Evolutionary conservation across 108 stramenopile species (phyloP).

Genomic region (Nitzschia inconspicua): DNA sequence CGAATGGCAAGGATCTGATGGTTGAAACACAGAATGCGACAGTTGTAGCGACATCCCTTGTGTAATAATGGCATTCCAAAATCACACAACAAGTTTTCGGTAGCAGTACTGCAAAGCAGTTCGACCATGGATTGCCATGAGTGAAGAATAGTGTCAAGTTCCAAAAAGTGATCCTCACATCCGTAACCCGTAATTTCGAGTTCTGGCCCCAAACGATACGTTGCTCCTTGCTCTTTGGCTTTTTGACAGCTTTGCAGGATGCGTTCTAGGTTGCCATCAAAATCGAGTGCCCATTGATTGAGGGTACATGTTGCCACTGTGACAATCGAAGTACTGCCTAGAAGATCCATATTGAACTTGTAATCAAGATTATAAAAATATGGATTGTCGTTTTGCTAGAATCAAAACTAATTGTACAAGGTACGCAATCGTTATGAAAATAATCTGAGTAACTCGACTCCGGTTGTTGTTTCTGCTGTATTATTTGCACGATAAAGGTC

Average conservation of each 20-base stretch:
- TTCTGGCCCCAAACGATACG: conserved; percentile 96
- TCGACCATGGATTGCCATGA: conserved; percentile 85
- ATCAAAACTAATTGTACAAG: no score
- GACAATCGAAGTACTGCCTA: conserved; percentile 17
- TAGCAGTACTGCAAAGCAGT: conserved; percentile 60
- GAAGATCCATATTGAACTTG: no score
- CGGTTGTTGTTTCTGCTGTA: no score
- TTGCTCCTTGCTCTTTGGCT: conserved; percentile 78
- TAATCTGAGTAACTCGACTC: no score
- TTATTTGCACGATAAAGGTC: no score
- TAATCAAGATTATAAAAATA: no score
- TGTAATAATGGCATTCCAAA: conserved; percentile 93
- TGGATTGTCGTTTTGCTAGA: no score
- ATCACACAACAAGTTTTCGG: conserved; percentile 89
- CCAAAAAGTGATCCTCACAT: conserved; percentile 98
- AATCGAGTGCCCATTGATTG: conserved; percentile 98
- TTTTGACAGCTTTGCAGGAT: conserved; percentile 70
- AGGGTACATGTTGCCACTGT: conserved; percentile 96
- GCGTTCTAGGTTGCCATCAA: conserved; percentile 90
- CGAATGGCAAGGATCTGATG: conserved; percentile 82
- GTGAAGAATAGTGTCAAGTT: conserved; percentile 93
- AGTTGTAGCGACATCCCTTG: conserved; percentile 92
- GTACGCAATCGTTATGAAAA: no score
- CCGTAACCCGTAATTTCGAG: conserved; percentile 96
- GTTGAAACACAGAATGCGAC: conserved; percentile 83